Evolutionary conservation across 139 green algal species (phyloP), one percentile per base, ranked within the genome.

Genomic region (Coelastrella sp.): DNA sequence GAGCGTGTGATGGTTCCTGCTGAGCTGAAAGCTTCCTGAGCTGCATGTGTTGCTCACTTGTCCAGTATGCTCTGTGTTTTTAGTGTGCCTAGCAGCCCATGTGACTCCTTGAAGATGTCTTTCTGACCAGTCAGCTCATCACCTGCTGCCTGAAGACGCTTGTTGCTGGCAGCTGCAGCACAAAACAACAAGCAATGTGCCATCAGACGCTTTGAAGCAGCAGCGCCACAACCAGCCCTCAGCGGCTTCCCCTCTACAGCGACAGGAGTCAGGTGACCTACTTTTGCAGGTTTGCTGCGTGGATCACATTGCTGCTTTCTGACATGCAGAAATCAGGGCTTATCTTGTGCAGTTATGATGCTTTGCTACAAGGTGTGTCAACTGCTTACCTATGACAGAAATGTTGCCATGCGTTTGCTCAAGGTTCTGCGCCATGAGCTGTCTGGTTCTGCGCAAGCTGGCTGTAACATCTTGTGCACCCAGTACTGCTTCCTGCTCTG

Each of bases 381-480:
- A 25, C 66, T 17, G 38, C 69, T 9, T 40, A 80, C 72, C 72
- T 48, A 80, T 64, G 72, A 95, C 90, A 0, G 90, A 93, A 78
- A 97, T 88, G 50, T 89, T 95, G 35, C 90, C 92, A 2, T 76
- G 75, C 0, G 90, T 94, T 73, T 96, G 92, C 50, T 96, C 89
- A 77, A 97, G 74, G 84, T 96, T 89, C 86, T 94, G 88, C 25
- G 76, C 25, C 84, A 95, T 84, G 41, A 93, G 64, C 81, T 94
- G 89, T 7, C 87, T 89, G 0, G 93, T 94, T 30, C 94, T 89
- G 72, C 90, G 79, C 84, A 97, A 86, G 83, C 89, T 91, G 30
- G 89, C 87, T 7, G 94, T 97, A 27, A 94, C 89, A 57, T 91
- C 87, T 69, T 94, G 72, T 0, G 90, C 84, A 4, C 87, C 85